A percentile compares a stretch with the other conserved stretches of the same genome.
These are phyloP conservation scores for Talaromyces verruculosus DNA, from an alignment of 2,329 filamentous ascomycete species.

Conservation along the genomic window DNA sequence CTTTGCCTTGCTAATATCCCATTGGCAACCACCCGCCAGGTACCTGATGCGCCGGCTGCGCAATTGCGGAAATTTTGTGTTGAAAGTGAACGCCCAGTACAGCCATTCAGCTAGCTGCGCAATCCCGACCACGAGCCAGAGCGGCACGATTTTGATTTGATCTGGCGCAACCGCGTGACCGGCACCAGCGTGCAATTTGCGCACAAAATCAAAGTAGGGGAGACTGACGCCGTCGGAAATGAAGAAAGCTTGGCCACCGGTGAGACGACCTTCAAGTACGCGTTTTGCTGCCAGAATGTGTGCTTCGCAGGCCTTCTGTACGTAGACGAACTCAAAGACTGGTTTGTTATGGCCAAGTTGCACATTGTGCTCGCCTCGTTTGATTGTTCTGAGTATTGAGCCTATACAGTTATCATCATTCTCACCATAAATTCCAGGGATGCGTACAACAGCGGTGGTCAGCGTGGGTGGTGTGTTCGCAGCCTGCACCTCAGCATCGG, in stretches of 20 bases:
- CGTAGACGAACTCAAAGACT: conserved; percentile 15
- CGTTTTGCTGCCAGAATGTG: conserved; percentile 17
- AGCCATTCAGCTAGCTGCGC: conserved; percentile 14
- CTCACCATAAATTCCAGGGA: conserved; percentile 15
- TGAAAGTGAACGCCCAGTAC: conserved; percentile 15
- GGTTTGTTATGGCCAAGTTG: conserved; percentile 16
- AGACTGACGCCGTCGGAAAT: conserved; percentile 19
- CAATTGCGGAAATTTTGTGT: conserved; percentile 9
- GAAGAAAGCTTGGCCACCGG: conserved; percentile 13
- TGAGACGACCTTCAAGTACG: conserved; percentile 1
- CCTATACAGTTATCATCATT: conserved; percentile 11
- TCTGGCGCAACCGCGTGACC: conserved; percentile 13
- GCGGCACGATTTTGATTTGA: conserved; percentile 14
- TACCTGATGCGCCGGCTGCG: conserved; percentile 13
- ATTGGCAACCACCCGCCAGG: conserved; percentile 13
- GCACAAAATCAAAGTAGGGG: conserved; percentile 15
- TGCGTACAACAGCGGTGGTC: conserved; percentile 14
- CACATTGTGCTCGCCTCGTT: conserved; percentile 11
- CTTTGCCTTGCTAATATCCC: conserved; percentile 18
- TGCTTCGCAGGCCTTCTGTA: conserved; percentile 16
- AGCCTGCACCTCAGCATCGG: conserved; percentile 15
- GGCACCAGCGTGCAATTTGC: conserved; percentile 14
- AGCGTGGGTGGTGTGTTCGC: conserved; percentile 8
- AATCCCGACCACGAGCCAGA: conserved; percentile 12
- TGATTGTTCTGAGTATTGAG: background rate